phyloP scores from a whole-genome alignment of 2,329 filamentous ascomycete species.

The Chaetomium globosum region DNA sequence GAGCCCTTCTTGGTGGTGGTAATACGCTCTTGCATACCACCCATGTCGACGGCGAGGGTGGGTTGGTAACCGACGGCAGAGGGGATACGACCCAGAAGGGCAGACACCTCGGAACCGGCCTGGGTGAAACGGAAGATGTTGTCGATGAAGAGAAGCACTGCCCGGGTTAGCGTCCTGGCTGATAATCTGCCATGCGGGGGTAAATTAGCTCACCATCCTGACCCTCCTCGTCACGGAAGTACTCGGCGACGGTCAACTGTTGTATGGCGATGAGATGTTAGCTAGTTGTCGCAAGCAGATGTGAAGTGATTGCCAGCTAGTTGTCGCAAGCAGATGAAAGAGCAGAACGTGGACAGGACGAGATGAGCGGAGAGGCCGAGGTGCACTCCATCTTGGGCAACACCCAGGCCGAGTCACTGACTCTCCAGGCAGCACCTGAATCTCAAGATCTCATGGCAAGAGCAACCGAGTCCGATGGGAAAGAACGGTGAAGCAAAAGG shows the following conservation, averaged over 20 bases:
- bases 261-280: no score
- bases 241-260: slow-evolving; percentile 68
- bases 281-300: no score
- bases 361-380: no score
- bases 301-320: no score
- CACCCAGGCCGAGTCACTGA: no score
- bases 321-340: no score
- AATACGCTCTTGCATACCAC: slow-evolving; percentile 99
- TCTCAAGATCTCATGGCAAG: no score
- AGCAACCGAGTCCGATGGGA: no score
- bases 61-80: slow-evolving; percentile 99
- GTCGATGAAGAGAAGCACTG: slow-evolving; percentile 98
- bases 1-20: slow-evolving; percentile 99
- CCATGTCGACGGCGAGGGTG: slow-evolving; percentile 98
- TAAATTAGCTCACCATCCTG: slow-evolving; percentile 71
- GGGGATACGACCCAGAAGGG: slow-evolving; percentile 97
- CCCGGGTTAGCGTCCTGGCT: slow-evolving; percentile 34
- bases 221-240: slow-evolving; percentile 75
- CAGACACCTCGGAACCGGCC: slow-evolving; percentile 99
- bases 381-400: no score
- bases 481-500: no score
- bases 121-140: slow-evolving; percentile 93
- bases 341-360: no score
- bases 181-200: slow-evolving; percentile 7
- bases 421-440: no score